Base-by-base conservation (phyloP, 257 asterid species). In the Nicotiana knightiana region DNA sequence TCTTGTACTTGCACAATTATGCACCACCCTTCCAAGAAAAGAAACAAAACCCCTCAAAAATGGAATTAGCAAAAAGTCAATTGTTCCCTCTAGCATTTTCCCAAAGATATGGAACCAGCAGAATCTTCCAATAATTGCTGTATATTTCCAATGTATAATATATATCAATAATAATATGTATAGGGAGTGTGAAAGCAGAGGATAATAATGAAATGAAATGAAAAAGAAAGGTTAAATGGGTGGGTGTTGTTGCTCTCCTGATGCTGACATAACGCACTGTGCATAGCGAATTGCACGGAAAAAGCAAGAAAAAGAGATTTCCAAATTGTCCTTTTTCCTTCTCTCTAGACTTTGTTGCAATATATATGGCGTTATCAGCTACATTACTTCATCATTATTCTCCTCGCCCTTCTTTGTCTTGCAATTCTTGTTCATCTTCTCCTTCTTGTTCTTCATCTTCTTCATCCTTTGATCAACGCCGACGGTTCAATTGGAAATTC, bases 341-440 rank as follows among this genome's bases (percentile, higher is more conserved):
- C 18, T 55, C n/a, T 16, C 21, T 13, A 43, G 51, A 54, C 61
- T 54, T 54, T 16, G 17, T 54, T 13, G 61, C 57, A 18, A 35
- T 66, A 37, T 83, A 61, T 30, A 87, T 90, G 93, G 90, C 93
- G 62, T 82, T 81, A 53, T 73, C 91, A 53, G 81, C 89, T 24
- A 86, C 90, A 85, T 82, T 89, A 82, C 66, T 83, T 77, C 89
- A 82, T 86, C 77, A 66, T 78, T 77, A 59, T 76, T 71, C 81
- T 82, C 87, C 67, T 54, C 92, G 71, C 86, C 88, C 35, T 66
- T 65, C 55, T 57, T 9, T 43, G 5, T 84, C 89, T 61, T 82
- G 91, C 13, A 82, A 48, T 84, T 86, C 88, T 55, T 89, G 92
- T 86, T 88, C 91, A 10, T 81, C 93, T 82, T 91, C 84, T 24